Percentiles rank a stretch among this genome's conserved stretches.
Evolutionary conservation across 1,139 yeast genomes (phyloP).

Genomic region (Trichomonascaceae sp.): DNA sequence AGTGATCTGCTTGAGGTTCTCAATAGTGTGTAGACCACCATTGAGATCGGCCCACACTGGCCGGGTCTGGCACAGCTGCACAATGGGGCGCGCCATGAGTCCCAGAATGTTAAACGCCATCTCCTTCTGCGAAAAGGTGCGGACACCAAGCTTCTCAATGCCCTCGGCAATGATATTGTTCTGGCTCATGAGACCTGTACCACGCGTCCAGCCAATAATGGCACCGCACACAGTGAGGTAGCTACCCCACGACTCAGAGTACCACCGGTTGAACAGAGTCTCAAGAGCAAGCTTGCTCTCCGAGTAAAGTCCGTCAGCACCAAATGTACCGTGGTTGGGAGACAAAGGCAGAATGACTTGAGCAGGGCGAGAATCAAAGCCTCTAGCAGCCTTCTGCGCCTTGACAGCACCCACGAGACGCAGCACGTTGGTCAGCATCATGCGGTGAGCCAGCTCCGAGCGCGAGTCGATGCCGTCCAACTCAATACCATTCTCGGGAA

Average conservation of each 20-base stretch:
- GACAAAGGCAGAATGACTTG: constrained; percentile 93
- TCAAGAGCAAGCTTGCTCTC: constrained; percentile 93
- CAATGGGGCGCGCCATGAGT: constrained; percentile 76
- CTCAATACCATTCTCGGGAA: constrained; percentile 97
- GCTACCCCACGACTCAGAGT: constrained; percentile 91
- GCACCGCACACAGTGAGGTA: constrained; percentile 97
- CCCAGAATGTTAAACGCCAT: constrained; percentile 98
- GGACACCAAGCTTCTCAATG: constrained; percentile 86
- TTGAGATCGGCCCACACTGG: constrained; percentile 97
- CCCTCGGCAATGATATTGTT: constrained; percentile 97
- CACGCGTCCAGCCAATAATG: constrained; percentile 98
- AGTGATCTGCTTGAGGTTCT: constrained; percentile 83
- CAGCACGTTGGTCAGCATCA: constrained; percentile 90
- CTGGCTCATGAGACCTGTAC: constrained; percentile 96
- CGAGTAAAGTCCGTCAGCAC: constrained; percentile 94
- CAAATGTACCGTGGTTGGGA: constrained; percentile 98
- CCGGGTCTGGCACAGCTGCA: constrained; percentile 76
- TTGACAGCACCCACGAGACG: constrained; percentile 88
- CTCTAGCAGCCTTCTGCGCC: constrained; percentile 56
- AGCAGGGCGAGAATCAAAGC: constrained; percentile 92
- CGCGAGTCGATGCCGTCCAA: constrained; percentile 84
- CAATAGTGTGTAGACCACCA: constrained; percentile 93
- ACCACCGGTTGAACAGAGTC: constrained; percentile 97
- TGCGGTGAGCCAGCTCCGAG: constrained; percentile 95
- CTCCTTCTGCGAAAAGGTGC: constrained; percentile 96